These are phyloP conservation scores for Penicillium maclennaniae DNA, from an alignment of 495 filamentous ascomycete species.

Conservation along the genomic window DNA sequence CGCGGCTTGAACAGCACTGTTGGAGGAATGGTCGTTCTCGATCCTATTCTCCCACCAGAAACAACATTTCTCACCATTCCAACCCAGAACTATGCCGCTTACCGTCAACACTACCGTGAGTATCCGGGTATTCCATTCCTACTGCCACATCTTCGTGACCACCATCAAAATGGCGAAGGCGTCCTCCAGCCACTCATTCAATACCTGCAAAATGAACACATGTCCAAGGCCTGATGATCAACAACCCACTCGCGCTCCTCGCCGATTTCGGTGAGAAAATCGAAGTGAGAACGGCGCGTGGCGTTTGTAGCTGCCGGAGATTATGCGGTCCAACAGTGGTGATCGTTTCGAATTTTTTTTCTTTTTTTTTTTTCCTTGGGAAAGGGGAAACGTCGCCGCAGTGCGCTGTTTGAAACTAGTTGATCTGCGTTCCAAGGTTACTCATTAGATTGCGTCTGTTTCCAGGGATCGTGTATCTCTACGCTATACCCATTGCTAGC, in stretches of 20 bases:
- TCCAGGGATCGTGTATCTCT: conserved; percentile 14
- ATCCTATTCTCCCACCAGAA: conserved; percentile 24
- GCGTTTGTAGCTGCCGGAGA: conserved; percentile 18
- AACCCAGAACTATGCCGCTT: conserved; percentile 31
- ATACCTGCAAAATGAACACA: conserved; percentile 14
- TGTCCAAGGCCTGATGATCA: neutral
- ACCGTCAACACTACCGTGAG: conserved; percentile 32
- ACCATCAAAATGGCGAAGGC: conserved; percentile 27
- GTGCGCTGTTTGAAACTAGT: neutral
- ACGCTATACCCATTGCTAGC: conserved; percentile 25
- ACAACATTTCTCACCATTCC: conserved; percentile 25
- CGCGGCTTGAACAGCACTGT: conserved; percentile 10
- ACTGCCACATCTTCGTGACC: conserved; percentile 37
- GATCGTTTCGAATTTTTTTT: neutral
- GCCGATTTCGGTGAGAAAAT: conserved; percentile 1
- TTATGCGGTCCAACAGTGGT: neutral
- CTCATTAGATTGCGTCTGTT: conserved; percentile 12
- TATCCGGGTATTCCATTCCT: conserved; percentile 41
- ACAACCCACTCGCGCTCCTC: neutral
- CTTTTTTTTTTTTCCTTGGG: conserved; percentile 5
- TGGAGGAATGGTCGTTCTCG: conserved; percentile 17
- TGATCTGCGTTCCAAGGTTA: conserved; percentile 3
- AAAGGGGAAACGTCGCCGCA: neutral
- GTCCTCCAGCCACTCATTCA: conserved; percentile 33
- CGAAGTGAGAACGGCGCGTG: conserved; percentile 4